Evolutionary conservation across 768 basidiomycete species (phyloP), one percentile per base, ranked within the genome.

Genomic region (Zangia roseola): DNA sequence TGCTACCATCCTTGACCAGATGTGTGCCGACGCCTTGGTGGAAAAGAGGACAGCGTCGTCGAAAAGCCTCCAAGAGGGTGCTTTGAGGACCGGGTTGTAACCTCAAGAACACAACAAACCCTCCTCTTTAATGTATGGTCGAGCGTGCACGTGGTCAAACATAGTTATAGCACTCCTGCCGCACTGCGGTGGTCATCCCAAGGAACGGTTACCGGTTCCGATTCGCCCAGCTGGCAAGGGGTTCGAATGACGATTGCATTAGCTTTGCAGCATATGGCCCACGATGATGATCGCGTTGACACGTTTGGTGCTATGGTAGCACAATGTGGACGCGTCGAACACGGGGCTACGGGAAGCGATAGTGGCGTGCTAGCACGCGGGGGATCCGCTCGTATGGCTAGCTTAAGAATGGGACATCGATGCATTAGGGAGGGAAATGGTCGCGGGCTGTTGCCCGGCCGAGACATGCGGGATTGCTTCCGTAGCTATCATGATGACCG

Each of bases 161-260:
- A 42, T 46, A 31, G 58, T 12, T 42, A 45, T 37, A 23, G 10
- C n/a, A 17, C 42, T 60, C 54, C 54, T 53, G 42, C 21, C 24
- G 35, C 4, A 46, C 36, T 50, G 43, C 48, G 38, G 38, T 14
- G 14, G 36, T 40, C 10, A 28, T 21, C 17, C 19, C 12, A 28
- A 19, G 33, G 25, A 28, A 48, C 24, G 26, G 35, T n/a, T 13
- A 25, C 54, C 26, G 5, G 31, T 36, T 58, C 43, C 40, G 55
- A 60, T 60, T 58, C 55, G 47, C 59, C 50, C 39, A 39, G 46
- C 35, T 43, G 47, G 39, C 37, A 53, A 33, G 10, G 24, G 45
- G 41, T 17, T 40, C 33, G 17, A 43, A 48, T 41, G 24, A 38
- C 24, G 40, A 47, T 34, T 1, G 23, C 37, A 7, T 31, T 28